Evolutionary conservation across 495 filamentous ascomycete species (phyloP), one percentile per base, ranked within the genome.

Genomic region (Hyaloscypha bicolor): DNA sequence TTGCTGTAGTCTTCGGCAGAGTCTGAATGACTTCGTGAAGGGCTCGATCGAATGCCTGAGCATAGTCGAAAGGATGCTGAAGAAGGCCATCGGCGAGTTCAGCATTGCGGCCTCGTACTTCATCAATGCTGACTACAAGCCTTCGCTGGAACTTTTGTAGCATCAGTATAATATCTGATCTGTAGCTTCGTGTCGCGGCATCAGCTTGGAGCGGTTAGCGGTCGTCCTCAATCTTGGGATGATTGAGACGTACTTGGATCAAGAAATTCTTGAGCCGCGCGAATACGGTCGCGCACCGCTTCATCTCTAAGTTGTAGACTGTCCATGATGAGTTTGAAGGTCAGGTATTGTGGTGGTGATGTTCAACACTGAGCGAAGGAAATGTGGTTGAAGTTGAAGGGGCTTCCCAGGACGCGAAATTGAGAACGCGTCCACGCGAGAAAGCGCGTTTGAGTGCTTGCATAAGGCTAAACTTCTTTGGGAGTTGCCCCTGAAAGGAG

Each of bases 81-180:
- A 98, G 85, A 21, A 98, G 84, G 53, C 93, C 93, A 69, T 97
- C 93, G 70, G 96, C 92, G 35, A 98, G 84, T 70, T 95, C 92
- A 66, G 90, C 79, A 75, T 91, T 96, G 80, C 97, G 94, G 68
- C 91, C 86, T 76, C 96, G 85, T 75, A 98, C 91, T 74, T 97
- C 93, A 79, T 98, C 96, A 66, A 99, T 85, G 81, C 93, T 97
- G 73, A 99, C 91, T 79, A 93, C 78, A 33, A 84, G 83, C 73
- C 94, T 84, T 67, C 91, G 86, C 71, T 92, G 80, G 67, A 90
- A 91, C 71, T 92, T 91, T 76, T 96, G 93, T 53, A 98, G 85
- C 94, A 98, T 98, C 73, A 94, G 80, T 67, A 96, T 87, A 75
- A 95, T 93, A 73, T 94, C 92, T 55, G 92, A 86, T 74, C 91